Conservation (phyloP, 2,329 filamentous ascomycete genomes). For the Coniochaeta hoffmannii region DNA sequence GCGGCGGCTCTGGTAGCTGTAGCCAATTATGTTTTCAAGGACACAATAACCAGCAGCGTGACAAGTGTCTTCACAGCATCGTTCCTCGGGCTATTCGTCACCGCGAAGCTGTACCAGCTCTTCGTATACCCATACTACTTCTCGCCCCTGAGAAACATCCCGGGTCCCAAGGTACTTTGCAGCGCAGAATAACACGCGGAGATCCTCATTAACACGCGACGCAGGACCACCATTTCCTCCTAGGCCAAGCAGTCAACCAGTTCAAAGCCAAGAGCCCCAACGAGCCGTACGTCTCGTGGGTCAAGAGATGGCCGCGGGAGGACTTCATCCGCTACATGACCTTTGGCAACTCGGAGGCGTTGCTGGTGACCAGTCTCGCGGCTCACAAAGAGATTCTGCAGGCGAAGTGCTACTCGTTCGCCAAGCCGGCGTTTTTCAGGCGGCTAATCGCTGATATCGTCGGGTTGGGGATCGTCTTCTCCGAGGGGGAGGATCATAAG, state of each 20-base stretch:
- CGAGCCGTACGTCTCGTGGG: conserved; percentile 15
- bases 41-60: not conserved
- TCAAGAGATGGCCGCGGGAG: conserved; percentile 14
- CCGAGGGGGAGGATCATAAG: conserved; percentile 26
- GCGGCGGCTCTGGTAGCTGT: not conserved
- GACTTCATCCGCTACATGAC: conserved; percentile 19
- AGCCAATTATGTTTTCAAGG: not conserved
- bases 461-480: conserved; percentile 24
- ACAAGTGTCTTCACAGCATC: not conserved
- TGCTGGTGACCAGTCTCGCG: conserved; percentile 16
- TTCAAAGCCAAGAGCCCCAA: not conserved
- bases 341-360: conserved; percentile 17
- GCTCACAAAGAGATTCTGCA: conserved; percentile 19
- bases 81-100: not conserved
- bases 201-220: not conserved
- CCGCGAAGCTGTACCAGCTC: not conserved
- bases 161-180: not conserved
- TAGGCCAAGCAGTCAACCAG: not conserved
- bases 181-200: not conserved
- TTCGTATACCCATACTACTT: not conserved
- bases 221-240: not conserved
- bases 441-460: conserved; percentile 15
- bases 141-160: not conserved
- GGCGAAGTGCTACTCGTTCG: conserved; percentile 21
- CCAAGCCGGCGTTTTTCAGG: conserved; percentile 21